phyloP scores from a whole-genome alignment of 768 basidiomycete species.

The Porphyrellus cyaneotinctus region DNA sequence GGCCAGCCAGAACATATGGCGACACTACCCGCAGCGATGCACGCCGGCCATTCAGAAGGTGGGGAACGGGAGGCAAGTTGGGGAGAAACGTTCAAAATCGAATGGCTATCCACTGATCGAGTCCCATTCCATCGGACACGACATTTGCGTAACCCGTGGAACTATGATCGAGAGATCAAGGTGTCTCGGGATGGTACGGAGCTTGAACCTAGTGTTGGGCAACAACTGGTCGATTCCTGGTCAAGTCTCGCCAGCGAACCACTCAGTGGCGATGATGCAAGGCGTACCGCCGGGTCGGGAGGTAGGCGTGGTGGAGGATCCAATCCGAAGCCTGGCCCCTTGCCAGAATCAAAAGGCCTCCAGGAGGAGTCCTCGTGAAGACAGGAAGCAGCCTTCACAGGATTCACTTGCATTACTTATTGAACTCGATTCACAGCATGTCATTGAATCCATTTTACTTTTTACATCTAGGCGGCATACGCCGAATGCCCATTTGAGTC shows the following conservation, averaged over 20 bases:
- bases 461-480: no score
- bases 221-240: conserved; percentile 71
- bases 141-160: conserved; percentile 90
- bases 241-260: conserved; percentile 30
- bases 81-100: conserved; percentile 77
- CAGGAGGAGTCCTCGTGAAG: not conserved
- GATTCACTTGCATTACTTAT: no score
- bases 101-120: conserved; percentile 72
- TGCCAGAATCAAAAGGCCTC: not conserved
- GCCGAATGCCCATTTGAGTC: no score
- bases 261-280: not conserved
- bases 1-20: not conserved
- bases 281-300: not conserved
- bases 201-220: conserved; percentile 74
- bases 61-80: conserved; percentile 38
- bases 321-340: not conserved
- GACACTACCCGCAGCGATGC: not conserved
- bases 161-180: conserved; percentile 77
- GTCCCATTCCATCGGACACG: conserved; percentile 74
- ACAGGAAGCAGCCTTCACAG: no score
- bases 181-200: conserved; percentile 91
- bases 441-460: no score
- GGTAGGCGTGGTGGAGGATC: conserved; percentile 4
- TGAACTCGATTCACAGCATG: no score
- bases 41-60: not conserved